A percentile compares a stretch with the other conserved stretches of the same genome.
Conservation (phyloP, 305 asterid genomes). For the Rubia balearica region DNA sequence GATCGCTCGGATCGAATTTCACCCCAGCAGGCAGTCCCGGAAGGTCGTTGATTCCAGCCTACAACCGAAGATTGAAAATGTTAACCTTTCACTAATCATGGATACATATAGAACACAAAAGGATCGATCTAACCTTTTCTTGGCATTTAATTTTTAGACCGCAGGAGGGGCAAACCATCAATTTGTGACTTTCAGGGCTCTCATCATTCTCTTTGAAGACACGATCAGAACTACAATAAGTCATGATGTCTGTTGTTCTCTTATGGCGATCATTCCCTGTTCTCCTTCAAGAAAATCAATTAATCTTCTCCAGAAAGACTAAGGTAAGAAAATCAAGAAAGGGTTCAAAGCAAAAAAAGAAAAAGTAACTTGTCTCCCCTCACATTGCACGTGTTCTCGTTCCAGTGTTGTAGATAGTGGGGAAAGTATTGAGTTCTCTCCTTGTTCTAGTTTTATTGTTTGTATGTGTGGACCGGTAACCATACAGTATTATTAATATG, state of each 20-base stretch:
- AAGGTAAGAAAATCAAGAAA: constrained; percentile 17
- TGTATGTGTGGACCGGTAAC: background rate
- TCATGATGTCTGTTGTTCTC: constrained; percentile 23
- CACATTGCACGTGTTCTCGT: constrained; percentile 23
- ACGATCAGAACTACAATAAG: constrained; percentile 21
- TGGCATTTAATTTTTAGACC: constrained; percentile 27
- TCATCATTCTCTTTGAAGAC: constrained; percentile 8
- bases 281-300: constrained; percentile 8
- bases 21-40: constrained; percentile 43
- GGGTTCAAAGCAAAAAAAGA: constrained; percentile 24
- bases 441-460: constrained; percentile 14
- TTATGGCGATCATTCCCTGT: constrained; percentile 8
- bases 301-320: constrained; percentile 21
- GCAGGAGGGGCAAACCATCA: constrained; percentile 35
- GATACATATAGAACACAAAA: no score
- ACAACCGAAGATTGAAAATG: background rate
- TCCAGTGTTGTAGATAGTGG: constrained; percentile 28
- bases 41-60: constrained; percentile 34
- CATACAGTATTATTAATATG: constrained; percentile 7
- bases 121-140: constrained; percentile 24
- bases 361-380: constrained; percentile 33
- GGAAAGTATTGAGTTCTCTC: constrained; percentile 36
- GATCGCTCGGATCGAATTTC: constrained; percentile 46
- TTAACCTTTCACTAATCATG: no score
- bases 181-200: constrained; percentile 12